phyloP scores from a whole-genome alignment of 1,139 yeast species.

The Saccharomyces hybrid region DNA sequence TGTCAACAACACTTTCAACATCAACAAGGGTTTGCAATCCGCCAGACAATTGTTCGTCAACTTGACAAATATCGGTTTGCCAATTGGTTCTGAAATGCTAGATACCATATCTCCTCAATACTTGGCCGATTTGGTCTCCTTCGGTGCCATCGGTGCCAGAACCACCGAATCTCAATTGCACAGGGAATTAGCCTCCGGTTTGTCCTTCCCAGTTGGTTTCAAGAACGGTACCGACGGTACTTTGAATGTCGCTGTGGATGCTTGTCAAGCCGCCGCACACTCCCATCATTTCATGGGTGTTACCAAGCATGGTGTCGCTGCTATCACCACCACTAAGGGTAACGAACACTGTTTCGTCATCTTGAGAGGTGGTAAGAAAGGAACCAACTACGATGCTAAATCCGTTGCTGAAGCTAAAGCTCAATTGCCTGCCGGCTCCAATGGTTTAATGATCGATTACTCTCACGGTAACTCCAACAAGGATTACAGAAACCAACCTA shows the following conservation, averaged over 20 bases:
- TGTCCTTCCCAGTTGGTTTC: constrained; percentile 96
- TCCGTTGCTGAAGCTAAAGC: constrained; percentile 71
- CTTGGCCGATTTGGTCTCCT: constrained; percentile 80
- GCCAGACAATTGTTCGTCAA: constrained; percentile 82
- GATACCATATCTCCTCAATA: constrained; percentile 98
- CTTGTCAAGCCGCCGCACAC: constrained; percentile 83
- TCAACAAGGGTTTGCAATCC: constrained; percentile 86
- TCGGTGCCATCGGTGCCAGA: constrained; percentile 98
- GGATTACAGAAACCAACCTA: constrained; percentile 91
- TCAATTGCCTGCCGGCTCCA: constrained; percentile 40
- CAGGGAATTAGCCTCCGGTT: constrained; percentile 93
- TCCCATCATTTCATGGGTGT: constrained; percentile 96
- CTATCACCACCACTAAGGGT: constrained; percentile 92
- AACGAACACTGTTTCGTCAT: constrained; percentile 84
- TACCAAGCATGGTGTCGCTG: constrained; percentile 92
- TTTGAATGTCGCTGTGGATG: constrained; percentile 87
- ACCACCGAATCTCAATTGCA: constrained; percentile 97
- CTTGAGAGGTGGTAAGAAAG: constrained; percentile 89
- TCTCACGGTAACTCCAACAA: constrained; percentile 95
- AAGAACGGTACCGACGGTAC: constrained; percentile 98
- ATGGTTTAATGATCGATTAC: constrained; percentile 84
- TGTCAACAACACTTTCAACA: constrained; percentile 83
- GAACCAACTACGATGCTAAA: constrained; percentile 82
- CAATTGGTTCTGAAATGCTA: constrained; percentile 95
- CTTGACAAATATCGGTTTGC: constrained; percentile 68